Conservation (phyloP, 192 early-diverging fungal species). For the Pilobolus umbonatus region DNA sequence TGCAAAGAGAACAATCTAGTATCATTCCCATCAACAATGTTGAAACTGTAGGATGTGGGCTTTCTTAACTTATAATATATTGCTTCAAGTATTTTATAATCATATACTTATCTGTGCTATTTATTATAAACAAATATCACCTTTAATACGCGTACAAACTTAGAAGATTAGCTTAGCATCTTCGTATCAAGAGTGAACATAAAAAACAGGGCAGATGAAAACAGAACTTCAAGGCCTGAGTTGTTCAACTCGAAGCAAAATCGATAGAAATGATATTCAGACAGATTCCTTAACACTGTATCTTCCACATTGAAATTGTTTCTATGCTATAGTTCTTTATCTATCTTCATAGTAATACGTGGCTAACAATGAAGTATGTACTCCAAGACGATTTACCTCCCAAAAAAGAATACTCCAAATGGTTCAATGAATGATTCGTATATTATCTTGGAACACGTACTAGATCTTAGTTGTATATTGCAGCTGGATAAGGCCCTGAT, state of each 20-base stretch:
- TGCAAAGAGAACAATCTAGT: conserved; percentile 20
- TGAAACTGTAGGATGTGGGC: conserved; percentile 10
- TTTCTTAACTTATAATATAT: conserved; percentile 6
- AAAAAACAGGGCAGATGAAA: not conserved
- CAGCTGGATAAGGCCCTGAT: conserved; percentile 3
- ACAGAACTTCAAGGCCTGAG: conserved; percentile 2
- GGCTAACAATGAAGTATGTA: conserved; percentile 3
- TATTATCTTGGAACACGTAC: conserved; percentile 5
- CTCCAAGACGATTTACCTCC: conserved; percentile 6
- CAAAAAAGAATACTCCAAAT: conserved; percentile 6
- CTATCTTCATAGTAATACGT: conserved; percentile 6
- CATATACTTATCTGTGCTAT: not conserved
- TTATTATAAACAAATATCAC: conserved; percentile 7
- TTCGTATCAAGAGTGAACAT: not conserved
- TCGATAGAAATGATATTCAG: conserved; percentile 3
- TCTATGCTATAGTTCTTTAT: conserved; percentile 3
- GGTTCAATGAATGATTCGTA: conserved; percentile 5
- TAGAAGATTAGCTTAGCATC: conserved; percentile 1
- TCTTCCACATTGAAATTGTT: conserved; percentile 7
- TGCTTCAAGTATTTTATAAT: conserved; percentile 8
- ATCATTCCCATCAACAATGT: conserved; percentile 5
- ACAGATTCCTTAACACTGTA: conserved; percentile 2
- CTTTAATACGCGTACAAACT: not conserved
- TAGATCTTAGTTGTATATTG: conserved; percentile 6
- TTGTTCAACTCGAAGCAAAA: conserved; percentile 2